Conservation (phyloP, 2,329 filamentous ascomycete genomes). For the Phoma herbarum region DNA sequence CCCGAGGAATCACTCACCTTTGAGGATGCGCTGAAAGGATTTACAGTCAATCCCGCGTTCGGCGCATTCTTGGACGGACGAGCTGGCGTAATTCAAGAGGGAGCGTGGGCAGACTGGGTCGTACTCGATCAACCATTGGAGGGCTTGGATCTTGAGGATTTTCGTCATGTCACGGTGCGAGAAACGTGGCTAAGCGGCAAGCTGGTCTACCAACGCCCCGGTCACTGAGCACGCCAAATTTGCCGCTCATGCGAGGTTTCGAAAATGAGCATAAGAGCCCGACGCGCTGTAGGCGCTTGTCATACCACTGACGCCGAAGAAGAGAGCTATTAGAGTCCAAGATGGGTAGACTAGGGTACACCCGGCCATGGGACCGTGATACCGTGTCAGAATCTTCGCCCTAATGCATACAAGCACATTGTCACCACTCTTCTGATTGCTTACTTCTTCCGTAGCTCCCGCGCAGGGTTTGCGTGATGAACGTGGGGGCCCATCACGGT, state of each 20-base stretch:
- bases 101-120: constrained; percentile 74
- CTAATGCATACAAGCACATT: constrained; percentile 1
- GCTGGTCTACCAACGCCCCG: constrained; percentile 46
- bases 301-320: not conserved
- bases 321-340: not conserved
- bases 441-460: not conserved
- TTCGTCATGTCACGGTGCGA: constrained; percentile 64
- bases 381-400: constrained; percentile 1
- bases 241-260: constrained; percentile 16
- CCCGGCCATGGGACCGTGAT: constrained; percentile 2
- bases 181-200: constrained; percentile 75
- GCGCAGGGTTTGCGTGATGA: constrained; percentile 6
- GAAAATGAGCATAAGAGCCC: not conserved
- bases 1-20: constrained; percentile 66
- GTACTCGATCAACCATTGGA: constrained; percentile 70
- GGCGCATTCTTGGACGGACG: constrained; percentile 67
- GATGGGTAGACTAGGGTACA: constrained; percentile 12
- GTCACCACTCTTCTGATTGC: constrained; percentile 10
- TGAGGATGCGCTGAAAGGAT: constrained; percentile 68
- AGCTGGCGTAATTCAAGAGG: constrained; percentile 67
- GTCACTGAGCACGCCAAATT: constrained; percentile 3
- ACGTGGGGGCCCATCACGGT: constrained; percentile 20
- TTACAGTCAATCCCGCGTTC: constrained; percentile 67
- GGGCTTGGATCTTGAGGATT: constrained; percentile 57
- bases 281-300: constrained; percentile 6